Percentiles rank a stretch among this genome's conserved stretches.
Evolutionary conservation across 2,329 filamentous ascomycete genomes (phyloP).

Genomic region (Westerdykella aurantiaca): DNA sequence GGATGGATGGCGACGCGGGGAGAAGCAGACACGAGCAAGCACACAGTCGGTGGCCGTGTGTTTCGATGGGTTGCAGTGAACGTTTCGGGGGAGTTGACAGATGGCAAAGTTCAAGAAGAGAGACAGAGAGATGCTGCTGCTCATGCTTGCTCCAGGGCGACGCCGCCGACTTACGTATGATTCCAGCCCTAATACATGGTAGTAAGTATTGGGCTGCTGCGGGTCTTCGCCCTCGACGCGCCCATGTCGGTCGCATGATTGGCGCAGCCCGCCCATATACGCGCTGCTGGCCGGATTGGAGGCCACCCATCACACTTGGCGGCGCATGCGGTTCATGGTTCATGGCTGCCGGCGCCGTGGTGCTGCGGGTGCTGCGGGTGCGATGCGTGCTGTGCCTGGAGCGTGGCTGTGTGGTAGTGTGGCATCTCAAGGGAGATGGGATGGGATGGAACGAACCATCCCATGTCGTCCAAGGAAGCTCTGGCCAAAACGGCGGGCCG

Average conservation of each 20-base stretch:
- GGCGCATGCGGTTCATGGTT: slow-evolving; percentile 14
- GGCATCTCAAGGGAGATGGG: too few species aligned
- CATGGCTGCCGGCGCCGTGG: too few species aligned
- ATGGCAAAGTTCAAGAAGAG: too few species aligned
- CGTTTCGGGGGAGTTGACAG: too few species aligned
- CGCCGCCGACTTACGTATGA: slow-evolving; percentile 25
- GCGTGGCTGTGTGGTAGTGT: too few species aligned
- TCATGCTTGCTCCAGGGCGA: slow-evolving; percentile 10
- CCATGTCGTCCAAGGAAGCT: too few species aligned
- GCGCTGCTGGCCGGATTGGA: slow-evolving; percentile 26
- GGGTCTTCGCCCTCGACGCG: slow-evolving; percentile 10
- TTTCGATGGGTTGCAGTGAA: too few species aligned
- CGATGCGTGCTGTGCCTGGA: neutral
- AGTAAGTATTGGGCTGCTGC: slow-evolving; percentile 20
- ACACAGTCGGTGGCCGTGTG: too few species aligned
- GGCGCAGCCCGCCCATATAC: slow-evolving; percentile 14
- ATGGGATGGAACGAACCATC: too few species aligned
- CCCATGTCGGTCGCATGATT: slow-evolving; percentile 4
- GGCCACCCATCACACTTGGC: slow-evolving; percentile 31
- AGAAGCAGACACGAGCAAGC: too few species aligned
- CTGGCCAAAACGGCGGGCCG: too few species aligned
- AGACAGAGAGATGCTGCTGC: slow-evolving; percentile 4
- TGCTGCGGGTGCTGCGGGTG: neutral
- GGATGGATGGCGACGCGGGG: slow-evolving; percentile 4
- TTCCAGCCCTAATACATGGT: neutral